These are phyloP conservation scores for Nitzschia palea DNA, from an alignment of 108 stramenopile species.

Conservation along the genomic window DNA sequence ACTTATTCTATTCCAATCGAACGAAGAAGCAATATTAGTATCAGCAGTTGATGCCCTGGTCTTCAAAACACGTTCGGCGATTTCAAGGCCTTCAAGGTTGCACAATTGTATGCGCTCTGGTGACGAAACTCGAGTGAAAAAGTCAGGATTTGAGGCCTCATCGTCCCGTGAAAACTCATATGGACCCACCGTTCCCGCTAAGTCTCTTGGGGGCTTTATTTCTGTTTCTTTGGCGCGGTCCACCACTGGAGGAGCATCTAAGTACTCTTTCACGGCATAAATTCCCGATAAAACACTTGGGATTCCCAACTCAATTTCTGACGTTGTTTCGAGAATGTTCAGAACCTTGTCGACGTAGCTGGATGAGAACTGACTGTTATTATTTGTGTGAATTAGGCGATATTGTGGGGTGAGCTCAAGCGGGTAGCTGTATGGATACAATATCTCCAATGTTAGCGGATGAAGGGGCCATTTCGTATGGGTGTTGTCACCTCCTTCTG, in stretches of 20 bases:
- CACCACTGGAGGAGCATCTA: conserved; percentile 35
- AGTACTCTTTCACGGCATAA: conserved; percentile 64
- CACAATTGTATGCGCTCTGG: conserved; percentile 48
- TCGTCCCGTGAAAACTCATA: no score
- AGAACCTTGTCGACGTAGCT: conserved; percentile 34
- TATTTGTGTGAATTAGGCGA: conserved; percentile 63
- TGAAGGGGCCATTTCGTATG: conserved; percentile 65
- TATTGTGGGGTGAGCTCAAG: conserved; percentile 40
- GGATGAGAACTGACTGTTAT: conserved; percentile 63
- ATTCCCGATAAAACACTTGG: conserved; percentile 66
- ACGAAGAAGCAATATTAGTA: neutral
- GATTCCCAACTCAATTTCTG: conserved; percentile 60
- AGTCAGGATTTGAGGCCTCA: no score
- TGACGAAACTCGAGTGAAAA: conserved; percentile 27
- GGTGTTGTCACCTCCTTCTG: conserved; percentile 33
- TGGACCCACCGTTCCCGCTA: no score
- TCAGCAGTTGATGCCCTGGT: neutral
- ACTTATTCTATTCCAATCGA: neutral
- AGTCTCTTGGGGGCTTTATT: no score
- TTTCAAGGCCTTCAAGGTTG: conserved; percentile 56
- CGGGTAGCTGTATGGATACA: conserved; percentile 70
- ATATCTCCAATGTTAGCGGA: conserved; percentile 48
- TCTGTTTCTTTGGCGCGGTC: no score
- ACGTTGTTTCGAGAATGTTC: conserved; percentile 33
- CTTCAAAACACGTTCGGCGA: conserved; percentile 46